Evolutionary conservation across 768 basidiomycete genomes (phyloP), one percentile per base, ranked within the genome.

Genomic region (Pholiota microspora): DNA sequence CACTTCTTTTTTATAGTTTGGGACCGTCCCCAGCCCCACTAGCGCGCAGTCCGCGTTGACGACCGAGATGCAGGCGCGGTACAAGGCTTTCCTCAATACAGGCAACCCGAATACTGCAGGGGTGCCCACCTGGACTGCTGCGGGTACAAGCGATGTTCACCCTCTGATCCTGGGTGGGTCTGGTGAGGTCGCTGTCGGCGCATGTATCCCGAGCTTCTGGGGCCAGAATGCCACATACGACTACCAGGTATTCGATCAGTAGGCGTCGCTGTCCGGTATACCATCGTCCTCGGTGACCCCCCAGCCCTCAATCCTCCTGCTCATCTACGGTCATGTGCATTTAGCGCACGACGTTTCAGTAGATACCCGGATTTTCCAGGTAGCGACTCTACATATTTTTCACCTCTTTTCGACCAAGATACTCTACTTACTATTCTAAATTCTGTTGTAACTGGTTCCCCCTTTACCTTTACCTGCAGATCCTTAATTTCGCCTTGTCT

Each of bases 121-220:
- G 23, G 67, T 79, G 25, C 60, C 75, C 6, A 69, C 66, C 3
- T 92, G 90, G 90, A 62, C 70, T 21, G 64, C 78, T 2, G 80
- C 84, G 4, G 78, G 78, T 0, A 64, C 77, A 12, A 72, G 72
- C 35, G 69, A 81, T 60, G 78, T 86, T 51, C 77, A 84, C 57
- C 72, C 88, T 15, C 70, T 86, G 47, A 70, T 79, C 51, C 73
- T 92, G 25, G 90, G 89, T 36, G 83, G 83, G 18, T 64, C 76
- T 6, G 84, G 80, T 47, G 64, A 75, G 55, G 77, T 76, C 2
- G 59, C 77, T 32, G 68, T 78, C 27, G 85, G 82, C 49, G 83
- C 84, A 12, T 92, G 89, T 63, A 74, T 72, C 53, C 78, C 83
- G 23, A 73, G 66, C 47, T 88, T 88, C 71, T 91, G 89, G 88